phyloP scores from a whole-genome alignment of 352 stramenopile species.

The Globisporangium ultimum region DNA sequence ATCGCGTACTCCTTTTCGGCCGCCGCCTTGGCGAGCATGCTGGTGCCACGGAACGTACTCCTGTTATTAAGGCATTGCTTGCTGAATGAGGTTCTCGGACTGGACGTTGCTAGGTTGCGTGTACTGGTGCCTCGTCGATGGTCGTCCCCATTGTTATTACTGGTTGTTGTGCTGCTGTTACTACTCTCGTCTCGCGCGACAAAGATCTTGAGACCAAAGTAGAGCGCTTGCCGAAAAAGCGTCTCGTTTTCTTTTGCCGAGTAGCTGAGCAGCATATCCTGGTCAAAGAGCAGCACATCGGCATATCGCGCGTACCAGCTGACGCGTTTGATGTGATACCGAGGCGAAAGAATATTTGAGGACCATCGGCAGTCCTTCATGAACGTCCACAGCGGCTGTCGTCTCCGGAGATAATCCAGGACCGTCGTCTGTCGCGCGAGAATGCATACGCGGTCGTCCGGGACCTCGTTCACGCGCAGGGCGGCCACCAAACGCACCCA shows the following conservation, averaged over 20 bases:
- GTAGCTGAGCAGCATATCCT: slow-evolving; percentile 27
- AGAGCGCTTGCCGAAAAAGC: slow-evolving; percentile 22
- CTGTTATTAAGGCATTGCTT: neutral
- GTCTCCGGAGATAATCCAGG: slow-evolving; percentile 22
- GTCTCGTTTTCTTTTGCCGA: slow-evolving; percentile 31
- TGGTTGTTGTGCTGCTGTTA: neutral
- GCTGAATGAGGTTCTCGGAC: too few relatives aligned
- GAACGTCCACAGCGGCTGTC: slow-evolving; percentile 28
- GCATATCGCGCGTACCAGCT: slow-evolving; percentile 21
- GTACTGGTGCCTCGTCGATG: slow-evolving; percentile 2
- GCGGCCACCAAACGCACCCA: slow-evolving; percentile 25
- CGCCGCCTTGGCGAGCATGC: slow-evolving; percentile 6
- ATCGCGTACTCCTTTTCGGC: slow-evolving; percentile 3
- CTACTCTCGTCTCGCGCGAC: slow-evolving; percentile 16
- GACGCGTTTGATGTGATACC: slow-evolving; percentile 22
- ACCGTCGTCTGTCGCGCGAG: slow-evolving; percentile 22
- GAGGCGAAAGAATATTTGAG: slow-evolving; percentile 6
- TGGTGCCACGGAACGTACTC: slow-evolving; percentile 3
- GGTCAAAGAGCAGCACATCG: slow-evolving; percentile 28
- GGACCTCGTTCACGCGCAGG: slow-evolving; percentile 25
- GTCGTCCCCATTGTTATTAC: neutral
- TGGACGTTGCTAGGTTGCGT: neutral
- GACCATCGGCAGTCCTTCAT: slow-evolving; percentile 34
- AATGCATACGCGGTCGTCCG: slow-evolving; percentile 21
- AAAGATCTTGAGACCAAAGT: slow-evolving; percentile 25